Evolutionary conservation across 768 basidiomycete species (phyloP).

Genomic region (Exsudoporus frostii): DNA sequence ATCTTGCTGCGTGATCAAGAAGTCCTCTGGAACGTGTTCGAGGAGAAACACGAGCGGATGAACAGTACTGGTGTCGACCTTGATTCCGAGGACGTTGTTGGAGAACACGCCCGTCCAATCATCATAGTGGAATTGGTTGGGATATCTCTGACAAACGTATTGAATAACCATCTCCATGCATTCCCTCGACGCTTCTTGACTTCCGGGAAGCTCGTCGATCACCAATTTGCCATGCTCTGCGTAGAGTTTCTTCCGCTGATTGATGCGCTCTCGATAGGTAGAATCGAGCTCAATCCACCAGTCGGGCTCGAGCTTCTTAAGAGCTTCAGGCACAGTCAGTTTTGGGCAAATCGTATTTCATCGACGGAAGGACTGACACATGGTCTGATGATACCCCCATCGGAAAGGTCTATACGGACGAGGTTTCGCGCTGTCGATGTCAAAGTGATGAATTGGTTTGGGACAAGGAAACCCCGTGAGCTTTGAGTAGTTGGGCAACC

Average conservation of each 20-base stretch:
- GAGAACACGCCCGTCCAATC: conserved; percentile 35
- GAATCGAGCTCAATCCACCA: conserved; percentile 59
- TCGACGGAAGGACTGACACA: conserved; percentile 38
- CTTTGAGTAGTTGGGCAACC: conserved; percentile 38
- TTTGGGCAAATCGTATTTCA: neutral
- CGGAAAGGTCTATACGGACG: conserved; percentile 56
- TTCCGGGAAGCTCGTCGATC: conserved; percentile 46
- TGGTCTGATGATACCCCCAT: conserved; percentile 56
- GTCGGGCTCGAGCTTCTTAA: conserved; percentile 49
- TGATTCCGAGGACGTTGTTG: conserved; percentile 41
- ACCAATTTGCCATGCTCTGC: conserved; percentile 38
- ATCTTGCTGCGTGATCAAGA: conserved; percentile 42
- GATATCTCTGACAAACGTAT: conserved; percentile 55
- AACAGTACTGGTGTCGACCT: conserved; percentile 25
- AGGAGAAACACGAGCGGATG: conserved; percentile 44
- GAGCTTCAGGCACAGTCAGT: conserved; percentile 26
- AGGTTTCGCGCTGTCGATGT: conserved; percentile 41
- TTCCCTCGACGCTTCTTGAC: conserved; percentile 47
- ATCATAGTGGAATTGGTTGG: conserved; percentile 46
- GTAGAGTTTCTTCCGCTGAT: conserved; percentile 41
- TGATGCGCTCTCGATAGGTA: conserved; percentile 43
- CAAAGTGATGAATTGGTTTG: conserved; percentile 39
- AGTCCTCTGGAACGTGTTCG: conserved; percentile 53
- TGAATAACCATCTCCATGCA: conserved; percentile 56
- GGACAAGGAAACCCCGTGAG: conserved; percentile 46